These are phyloP conservation scores for Rhynchosporium secalis DNA, from an alignment of 2,329 filamentous ascomycete species.

Conservation along the genomic window DNA sequence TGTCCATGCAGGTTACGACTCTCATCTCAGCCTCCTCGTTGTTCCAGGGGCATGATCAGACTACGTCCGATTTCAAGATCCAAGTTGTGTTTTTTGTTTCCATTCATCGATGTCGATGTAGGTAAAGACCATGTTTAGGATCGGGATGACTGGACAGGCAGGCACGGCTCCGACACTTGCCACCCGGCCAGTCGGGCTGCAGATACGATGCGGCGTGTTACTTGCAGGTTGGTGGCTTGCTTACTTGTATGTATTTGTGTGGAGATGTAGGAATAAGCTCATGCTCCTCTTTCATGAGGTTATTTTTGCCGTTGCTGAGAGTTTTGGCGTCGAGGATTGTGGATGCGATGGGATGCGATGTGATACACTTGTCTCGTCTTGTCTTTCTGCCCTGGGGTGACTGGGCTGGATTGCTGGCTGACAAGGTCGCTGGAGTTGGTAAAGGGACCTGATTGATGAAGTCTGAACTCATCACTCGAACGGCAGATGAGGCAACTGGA, in stretches of 20 bases:
- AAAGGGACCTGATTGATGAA: not conserved
- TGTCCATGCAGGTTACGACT: not conserved
- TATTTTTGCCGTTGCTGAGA: conserved; percentile 8
- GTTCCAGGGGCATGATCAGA: not conserved
- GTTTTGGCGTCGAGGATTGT: conserved; percentile 5
- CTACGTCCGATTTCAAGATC: not conserved
- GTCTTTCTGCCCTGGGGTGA: not conserved
- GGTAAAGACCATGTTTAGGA: too few relatives aligned
- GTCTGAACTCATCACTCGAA: not conserved
- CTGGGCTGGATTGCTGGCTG: not conserved
- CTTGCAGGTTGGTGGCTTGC: not conserved
- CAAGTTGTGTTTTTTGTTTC: too few relatives aligned
- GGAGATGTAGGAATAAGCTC: conserved; percentile 9
- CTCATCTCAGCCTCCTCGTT: not conserved
- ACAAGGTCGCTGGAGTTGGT: not conserved
- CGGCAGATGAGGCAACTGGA: not conserved
- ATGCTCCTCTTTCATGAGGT: conserved; percentile 10
- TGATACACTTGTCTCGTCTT: not conserved
- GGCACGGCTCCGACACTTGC: not conserved
- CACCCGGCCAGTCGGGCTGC: not conserved
- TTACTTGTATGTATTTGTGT: not conserved
- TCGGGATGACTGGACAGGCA: not conserved
- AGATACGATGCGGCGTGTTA: not conserved
- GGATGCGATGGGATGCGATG: conserved; percentile 3
- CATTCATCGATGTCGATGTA: too few relatives aligned